Evolutionary conservation across 371 early-diverging fungal genomes (phyloP).

Genomic region (Rhizomucor pusillus): DNA sequence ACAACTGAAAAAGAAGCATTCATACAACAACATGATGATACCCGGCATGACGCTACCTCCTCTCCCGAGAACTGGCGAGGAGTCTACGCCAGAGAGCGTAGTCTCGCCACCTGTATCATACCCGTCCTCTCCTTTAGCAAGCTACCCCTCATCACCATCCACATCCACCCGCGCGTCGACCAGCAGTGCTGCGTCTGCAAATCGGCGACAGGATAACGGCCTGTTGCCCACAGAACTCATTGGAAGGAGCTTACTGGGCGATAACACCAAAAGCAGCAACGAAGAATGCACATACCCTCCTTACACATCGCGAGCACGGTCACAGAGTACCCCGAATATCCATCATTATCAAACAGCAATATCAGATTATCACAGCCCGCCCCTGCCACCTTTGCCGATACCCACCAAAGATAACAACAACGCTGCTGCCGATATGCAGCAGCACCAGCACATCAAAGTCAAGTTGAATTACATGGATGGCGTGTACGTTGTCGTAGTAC

Average conservation of each 20-base stretch:
- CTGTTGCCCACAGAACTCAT: conserved; percentile 22
- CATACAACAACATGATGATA: not conserved
- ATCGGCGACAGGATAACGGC: conserved; percentile 18
- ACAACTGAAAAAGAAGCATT: not conserved
- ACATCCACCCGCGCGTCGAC: conserved; percentile 14
- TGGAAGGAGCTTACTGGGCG: conserved; percentile 2
- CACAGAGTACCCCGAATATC: conserved; percentile 63
- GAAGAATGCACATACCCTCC: not conserved
- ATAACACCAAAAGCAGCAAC: not conserved
- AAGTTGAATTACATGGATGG: conserved; percentile 85
- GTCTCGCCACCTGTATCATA: conserved; percentile 56
- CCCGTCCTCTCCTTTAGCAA: conserved; percentile 54
- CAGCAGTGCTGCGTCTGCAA: conserved; percentile 9
- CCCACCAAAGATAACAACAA: conserved; percentile 12
- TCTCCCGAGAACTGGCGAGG: conserved; percentile 40
- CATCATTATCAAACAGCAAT: conserved; percentile 21
- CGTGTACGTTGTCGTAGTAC: conserved; percentile 85
- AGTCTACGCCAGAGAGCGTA: too few species aligned
- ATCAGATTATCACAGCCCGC: conserved; percentile 11
- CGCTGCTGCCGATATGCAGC: not conserved
- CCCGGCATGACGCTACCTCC: conserved; percentile 50
- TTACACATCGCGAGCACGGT: conserved; percentile 40
- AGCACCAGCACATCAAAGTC: conserved; percentile 55
- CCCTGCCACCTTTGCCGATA: not conserved
- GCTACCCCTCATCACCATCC: conserved; percentile 48